A percentile compares a stretch with the other conserved stretches of the same genome.
Evolutionary conservation across 441 rosid genomes (phyloP).

Genomic region (Mallotus japonicus): DNA sequence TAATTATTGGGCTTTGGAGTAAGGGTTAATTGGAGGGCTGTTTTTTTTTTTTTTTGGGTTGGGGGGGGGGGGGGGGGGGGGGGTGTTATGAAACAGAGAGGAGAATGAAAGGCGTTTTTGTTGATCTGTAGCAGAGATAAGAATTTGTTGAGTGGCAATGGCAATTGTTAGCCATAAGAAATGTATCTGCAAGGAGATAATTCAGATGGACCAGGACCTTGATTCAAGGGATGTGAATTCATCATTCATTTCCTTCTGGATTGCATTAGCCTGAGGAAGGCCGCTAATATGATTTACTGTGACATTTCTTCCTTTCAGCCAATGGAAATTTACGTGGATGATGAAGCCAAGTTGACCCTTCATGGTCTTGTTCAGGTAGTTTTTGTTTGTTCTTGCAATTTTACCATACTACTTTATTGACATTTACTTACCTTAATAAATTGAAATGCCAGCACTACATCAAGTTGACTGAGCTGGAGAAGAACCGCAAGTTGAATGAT

Average conservation of each 20-base stretch:
- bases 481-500: constrained; percentile 93
- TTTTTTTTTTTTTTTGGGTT: background rate
- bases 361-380: constrained; percentile 97
- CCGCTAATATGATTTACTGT: constrained; percentile 73
- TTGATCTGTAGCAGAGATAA: constrained; percentile 9
- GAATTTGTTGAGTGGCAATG: constrained; percentile 25
- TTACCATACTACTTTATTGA: background rate
- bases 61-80: constrained; percentile 4
- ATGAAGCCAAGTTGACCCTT: constrained; percentile 97
- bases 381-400: background rate
- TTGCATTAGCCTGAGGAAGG: constrained; percentile 56
- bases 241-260: constrained; percentile 61
- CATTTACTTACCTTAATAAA: background rate
- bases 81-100: constrained; percentile 4
- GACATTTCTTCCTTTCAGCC: constrained; percentile 88
- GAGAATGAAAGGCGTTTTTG: background rate
- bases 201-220: constrained; percentile 51
- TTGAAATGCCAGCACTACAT: constrained; percentile 78
- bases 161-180: constrained; percentile 26
- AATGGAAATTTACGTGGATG: constrained; percentile 99
- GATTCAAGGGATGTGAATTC: constrained; percentile 48
- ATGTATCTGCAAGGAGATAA: constrained; percentile 46
- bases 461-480: constrained; percentile 93
- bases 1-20: background rate
- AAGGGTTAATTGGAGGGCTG: background rate